These are phyloP conservation scores for Hypoxylon sp. DNA, from an alignment of 2,329 filamentous ascomycete species.

Conservation along the genomic window DNA sequence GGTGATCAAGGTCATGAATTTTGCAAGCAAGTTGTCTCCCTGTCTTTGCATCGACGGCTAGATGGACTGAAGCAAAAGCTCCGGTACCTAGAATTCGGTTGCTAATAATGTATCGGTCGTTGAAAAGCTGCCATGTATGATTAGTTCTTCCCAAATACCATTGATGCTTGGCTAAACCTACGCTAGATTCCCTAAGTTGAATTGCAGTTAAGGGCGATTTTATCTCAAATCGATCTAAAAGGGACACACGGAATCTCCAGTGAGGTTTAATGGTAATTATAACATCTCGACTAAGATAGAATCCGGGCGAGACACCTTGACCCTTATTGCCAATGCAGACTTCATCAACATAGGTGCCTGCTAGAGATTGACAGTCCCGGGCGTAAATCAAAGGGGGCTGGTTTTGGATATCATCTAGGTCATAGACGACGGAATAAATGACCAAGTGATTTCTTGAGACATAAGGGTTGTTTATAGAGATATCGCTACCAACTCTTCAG, in stretches of 20 bases:
- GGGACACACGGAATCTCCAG: slow-evolving; percentile 57
- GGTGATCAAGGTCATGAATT: slow-evolving; percentile 66
- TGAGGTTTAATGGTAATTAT: slow-evolving; percentile 59
- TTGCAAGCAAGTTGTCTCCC: slow-evolving; percentile 79
- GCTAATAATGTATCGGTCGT: slow-evolving; percentile 64
- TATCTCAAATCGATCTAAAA: slow-evolving; percentile 40
- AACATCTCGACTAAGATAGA: slow-evolving; percentile 67
- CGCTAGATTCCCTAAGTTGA: slow-evolving; percentile 57
- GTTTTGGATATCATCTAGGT: slow-evolving; percentile 53
- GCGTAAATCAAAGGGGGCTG: slow-evolving; percentile 65
- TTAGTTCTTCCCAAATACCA: slow-evolving; percentile 37
- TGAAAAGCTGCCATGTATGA: slow-evolving; percentile 59
- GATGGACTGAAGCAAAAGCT: slow-evolving; percentile 67
- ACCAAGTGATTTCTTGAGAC: slow-evolving; percentile 70
- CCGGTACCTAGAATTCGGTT: slow-evolving; percentile 68
- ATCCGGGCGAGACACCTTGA: slow-evolving; percentile 57
- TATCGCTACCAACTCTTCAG: slow-evolving; percentile 52
- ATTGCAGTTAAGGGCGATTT: slow-evolving; percentile 42
- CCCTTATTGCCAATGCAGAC: slow-evolving; percentile 60
- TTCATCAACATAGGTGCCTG: slow-evolving; percentile 69
- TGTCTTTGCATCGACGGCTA: slow-evolving; percentile 67
- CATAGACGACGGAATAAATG: slow-evolving; percentile 69
- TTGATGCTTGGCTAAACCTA: slow-evolving; percentile 41
- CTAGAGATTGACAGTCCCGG: slow-evolving; percentile 68
- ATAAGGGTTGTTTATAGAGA: slow-evolving; percentile 58